Evolutionary conservation across 441 rosid species (phyloP).

Genomic region (Cnidoscolus chayamansa): DNA sequence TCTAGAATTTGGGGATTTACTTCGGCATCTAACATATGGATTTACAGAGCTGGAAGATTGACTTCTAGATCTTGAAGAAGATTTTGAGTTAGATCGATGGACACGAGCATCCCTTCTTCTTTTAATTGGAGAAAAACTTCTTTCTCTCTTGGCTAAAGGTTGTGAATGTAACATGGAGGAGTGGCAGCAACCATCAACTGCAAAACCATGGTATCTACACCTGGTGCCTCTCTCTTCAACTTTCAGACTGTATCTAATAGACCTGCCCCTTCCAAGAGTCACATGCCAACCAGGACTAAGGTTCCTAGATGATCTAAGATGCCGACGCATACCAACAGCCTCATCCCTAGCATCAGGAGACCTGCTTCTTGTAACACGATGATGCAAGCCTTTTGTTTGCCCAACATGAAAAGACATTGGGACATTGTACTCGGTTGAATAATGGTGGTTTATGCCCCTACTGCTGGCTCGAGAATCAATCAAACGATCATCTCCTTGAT

Average conservation of each 20-base stretch:
- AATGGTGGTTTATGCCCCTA: constrained; percentile 10
- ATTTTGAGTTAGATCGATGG: constrained; percentile 1
- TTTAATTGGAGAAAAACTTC: constrained; percentile 25
- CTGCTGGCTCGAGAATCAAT: constrained; percentile 8
- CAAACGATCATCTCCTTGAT: constrained; percentile 14
- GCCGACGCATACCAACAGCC: constrained; percentile 11
- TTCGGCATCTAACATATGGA: constrained; percentile 14
- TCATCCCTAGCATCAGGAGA: constrained; percentile 20
- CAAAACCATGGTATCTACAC: constrained; percentile 11
- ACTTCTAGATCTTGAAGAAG: constrained; percentile 20
- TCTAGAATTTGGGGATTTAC: constrained; percentile 20
- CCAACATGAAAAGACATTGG: constrained; percentile 5
- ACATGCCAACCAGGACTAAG: constrained; percentile 20
- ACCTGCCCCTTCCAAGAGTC: constrained; percentile 21
- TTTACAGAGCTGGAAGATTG: constrained; percentile 9
- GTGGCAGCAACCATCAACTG: constrained; percentile 11
- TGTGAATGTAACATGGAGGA: constrained; percentile 2
- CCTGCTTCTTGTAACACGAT: constrained; percentile 12
- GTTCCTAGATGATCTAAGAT: constrained; percentile 17
- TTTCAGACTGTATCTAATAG: constrained; percentile 19
- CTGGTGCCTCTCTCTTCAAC: constrained; percentile 9
- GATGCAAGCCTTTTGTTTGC: constrained; percentile 14
- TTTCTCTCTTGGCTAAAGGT: constrained; percentile 15
- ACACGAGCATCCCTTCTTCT: constrained; percentile 17
- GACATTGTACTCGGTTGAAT: background rate